Percentiles rank a stretch among this genome's conserved stretches.
Evolutionary conservation across 192 early-diverging fungal genomes (phyloP).

Genomic region (Rhizoclosmatium sp.): DNA sequence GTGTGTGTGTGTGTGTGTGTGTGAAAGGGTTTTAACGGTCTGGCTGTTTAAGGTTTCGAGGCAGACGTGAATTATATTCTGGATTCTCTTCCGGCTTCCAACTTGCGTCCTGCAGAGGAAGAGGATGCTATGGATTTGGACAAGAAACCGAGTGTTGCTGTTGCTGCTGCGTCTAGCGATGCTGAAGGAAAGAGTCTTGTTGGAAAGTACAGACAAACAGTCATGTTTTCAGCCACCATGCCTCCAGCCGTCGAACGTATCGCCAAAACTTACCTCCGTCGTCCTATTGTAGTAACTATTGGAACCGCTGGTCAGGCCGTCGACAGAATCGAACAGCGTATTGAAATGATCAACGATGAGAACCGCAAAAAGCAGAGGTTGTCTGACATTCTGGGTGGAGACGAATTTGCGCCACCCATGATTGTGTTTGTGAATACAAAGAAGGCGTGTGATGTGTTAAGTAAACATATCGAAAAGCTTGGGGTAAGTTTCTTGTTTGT

Average conservation of each 20-base stretch:
- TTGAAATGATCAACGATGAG: conserved; percentile 90
- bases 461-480: conserved; percentile 76
- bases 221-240: conserved; percentile 99
- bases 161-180: not conserved
- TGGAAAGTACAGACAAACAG: conserved; percentile 85
- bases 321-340: conserved; percentile 93
- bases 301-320: conserved; percentile 97
- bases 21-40: not conserved
- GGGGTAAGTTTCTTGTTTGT: conserved; percentile 55
- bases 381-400: conserved; percentile 71
- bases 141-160: not conserved
- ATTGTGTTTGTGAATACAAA: conserved; percentile 99
- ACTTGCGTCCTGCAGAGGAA: conserved; percentile 83
- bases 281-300: conserved; percentile 94
- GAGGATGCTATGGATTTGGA: conserved; percentile 36
- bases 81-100: conserved; percentile 89
- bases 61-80: conserved; percentile 95
- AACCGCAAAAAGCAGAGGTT: conserved; percentile 85
- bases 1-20: not conserved
- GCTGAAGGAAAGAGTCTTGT: conserved; percentile 39
- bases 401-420: conserved; percentile 80
- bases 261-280: conserved; percentile 90
- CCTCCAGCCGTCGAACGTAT: conserved; percentile 92
- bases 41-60: conserved; percentile 73
- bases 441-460: conserved; percentile 86